Percentiles rank a stretch among this genome's conserved stretches.
These are phyloP conservation scores for Cardiospermum halicacabum DNA, from an alignment of 345 rosid species.

Conservation along the genomic window DNA sequence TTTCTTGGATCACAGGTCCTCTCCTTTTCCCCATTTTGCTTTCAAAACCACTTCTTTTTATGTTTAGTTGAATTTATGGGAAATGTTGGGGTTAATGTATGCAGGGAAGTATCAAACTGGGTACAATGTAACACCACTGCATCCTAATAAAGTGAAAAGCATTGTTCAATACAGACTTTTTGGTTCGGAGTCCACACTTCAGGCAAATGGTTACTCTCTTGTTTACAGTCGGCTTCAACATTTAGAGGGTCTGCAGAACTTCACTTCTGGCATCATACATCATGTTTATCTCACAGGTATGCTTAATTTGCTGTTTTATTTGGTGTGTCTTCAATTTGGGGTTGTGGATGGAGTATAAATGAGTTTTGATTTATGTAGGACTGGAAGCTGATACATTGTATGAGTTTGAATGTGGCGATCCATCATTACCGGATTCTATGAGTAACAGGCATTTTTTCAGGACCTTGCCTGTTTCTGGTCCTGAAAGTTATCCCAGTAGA, in stretches of 20 bases:
- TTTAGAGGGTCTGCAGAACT: slow-evolving; percentile 48
- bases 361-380: slow-evolving; percentile 32
- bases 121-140: slow-evolving; percentile 37
- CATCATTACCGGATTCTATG: slow-evolving; percentile 53
- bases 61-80: neutral
- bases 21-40: neutral
- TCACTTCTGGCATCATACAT: slow-evolving; percentile 86
- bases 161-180: slow-evolving; percentile 52
- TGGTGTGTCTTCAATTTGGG: neutral
- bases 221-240: slow-evolving; percentile 66
- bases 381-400: slow-evolving; percentile 55
- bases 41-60: too few species aligned
- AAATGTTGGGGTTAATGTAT: neutral
- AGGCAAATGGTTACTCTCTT: slow-evolving; percentile 52
- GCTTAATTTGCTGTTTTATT: neutral
- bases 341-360: neutral
- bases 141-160: slow-evolving; percentile 50
- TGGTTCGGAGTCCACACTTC: slow-evolving; percentile 18
- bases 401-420: slow-evolving; percentile 71
- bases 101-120: slow-evolving; percentile 62
- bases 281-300: slow-evolving; percentile 69
- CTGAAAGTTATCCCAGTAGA: slow-evolving; percentile 55
- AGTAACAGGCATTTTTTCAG: slow-evolving; percentile 42
- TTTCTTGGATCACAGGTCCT: slow-evolving; percentile 73
- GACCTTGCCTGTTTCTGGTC: slow-evolving; percentile 65